Base-by-base conservation (phyloP, 768 basidiomycete genomes). In the Cystobasidium tubakii region DNA sequence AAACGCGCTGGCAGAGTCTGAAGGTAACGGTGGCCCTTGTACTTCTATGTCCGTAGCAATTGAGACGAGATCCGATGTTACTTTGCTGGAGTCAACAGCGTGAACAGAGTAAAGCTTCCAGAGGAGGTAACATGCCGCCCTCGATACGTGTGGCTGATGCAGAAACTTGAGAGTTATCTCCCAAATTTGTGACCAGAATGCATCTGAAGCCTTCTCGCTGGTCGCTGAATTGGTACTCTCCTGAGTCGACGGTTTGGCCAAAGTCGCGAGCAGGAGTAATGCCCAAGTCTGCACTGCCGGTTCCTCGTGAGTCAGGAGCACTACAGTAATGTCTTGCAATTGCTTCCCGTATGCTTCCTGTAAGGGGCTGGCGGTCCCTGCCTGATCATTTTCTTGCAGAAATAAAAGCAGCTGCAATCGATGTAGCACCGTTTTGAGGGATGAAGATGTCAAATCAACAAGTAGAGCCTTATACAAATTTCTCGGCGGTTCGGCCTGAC, bases 1-100 rank as follows among this genome's bases (percentile, higher is more conserved):
- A 79, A 98, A 92, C 72, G 84, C 83, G 83, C 94, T 96, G 44
- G 95, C 91, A 0, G 94, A 88, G 79, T 99, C 96, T 77, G 86
- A 90, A 0, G 93, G 92, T 77, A 86, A 88, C 17, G 87, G 83
- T 1, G 94, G 93, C 0, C 93, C 94, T 81, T 98, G 95, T 19
- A 96, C 85, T 76, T 91, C 89, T 73, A 99, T 83, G 75, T 95
- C 91, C 75, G 88, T 88, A 0, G 87, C 85, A 60, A 97, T 83
- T 0, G 84, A 83, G 79, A 92, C 92, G 62, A 97, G 87, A 79
- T 94, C 92, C 1, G 82, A 78, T 17, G 90, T 83, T 55, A 89
- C 82, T 17, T 85, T 85, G 43, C 87, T 86, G 81, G 1, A 86
- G 82, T 66, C 85, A 77, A 74, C 77, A 76, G 73, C 80, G 81